A percentile compares a stretch with the other conserved stretches of the same genome.
phyloP scores from a whole-genome alignment of 2,329 filamentous ascomycete species.

The Colletotrichum tamarilloi region DNA sequence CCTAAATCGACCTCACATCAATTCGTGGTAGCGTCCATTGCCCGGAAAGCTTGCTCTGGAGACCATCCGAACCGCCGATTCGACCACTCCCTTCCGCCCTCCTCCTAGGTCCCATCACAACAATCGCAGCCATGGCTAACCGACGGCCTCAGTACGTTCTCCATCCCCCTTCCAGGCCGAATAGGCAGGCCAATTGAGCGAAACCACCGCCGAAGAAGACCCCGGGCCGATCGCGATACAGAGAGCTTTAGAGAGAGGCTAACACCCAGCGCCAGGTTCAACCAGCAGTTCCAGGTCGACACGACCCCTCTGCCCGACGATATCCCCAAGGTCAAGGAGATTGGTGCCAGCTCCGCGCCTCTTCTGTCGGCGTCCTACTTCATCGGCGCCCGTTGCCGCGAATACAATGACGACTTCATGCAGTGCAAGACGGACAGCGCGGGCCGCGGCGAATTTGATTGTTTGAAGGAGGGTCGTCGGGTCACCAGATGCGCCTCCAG shows the following conservation, averaged over 20 bases:
- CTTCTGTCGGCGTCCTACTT: constrained; percentile 94
- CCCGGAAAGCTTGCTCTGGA: constrained; percentile 32
- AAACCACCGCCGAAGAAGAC: neutral
- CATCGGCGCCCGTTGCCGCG: constrained; percentile 93
- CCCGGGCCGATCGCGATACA: neutral
- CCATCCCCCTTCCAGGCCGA: neutral
- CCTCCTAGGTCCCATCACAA: constrained; percentile 22
- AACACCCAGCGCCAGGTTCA: constrained; percentile 76
- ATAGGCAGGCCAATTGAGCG: constrained; percentile 6
- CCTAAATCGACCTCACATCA: constrained; percentile 54
- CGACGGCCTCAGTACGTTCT: constrained; percentile 55
- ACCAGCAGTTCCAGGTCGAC: constrained; percentile 92
- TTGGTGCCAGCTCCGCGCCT: constrained; percentile 92
- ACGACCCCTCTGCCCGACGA: constrained; percentile 92
- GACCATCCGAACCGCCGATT: constrained; percentile 39
- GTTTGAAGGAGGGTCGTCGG: constrained; percentile 94
- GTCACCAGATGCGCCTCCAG: constrained; percentile 96
- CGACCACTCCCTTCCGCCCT: constrained; percentile 26
- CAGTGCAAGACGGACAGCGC: constrained; percentile 97
- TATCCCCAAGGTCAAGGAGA: constrained; percentile 93
- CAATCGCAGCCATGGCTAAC: constrained; percentile 50
- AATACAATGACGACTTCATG: constrained; percentile 99
- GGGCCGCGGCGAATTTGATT: constrained; percentile 91
- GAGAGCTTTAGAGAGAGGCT: constrained; percentile 33
- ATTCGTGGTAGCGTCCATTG: constrained; percentile 40